A percentile compares a stretch with the other conserved stretches of the same genome.
phyloP scores from a whole-genome alignment of 2,329 filamentous ascomycete genomes.

The Allantophomopsis lycopodina region DNA sequence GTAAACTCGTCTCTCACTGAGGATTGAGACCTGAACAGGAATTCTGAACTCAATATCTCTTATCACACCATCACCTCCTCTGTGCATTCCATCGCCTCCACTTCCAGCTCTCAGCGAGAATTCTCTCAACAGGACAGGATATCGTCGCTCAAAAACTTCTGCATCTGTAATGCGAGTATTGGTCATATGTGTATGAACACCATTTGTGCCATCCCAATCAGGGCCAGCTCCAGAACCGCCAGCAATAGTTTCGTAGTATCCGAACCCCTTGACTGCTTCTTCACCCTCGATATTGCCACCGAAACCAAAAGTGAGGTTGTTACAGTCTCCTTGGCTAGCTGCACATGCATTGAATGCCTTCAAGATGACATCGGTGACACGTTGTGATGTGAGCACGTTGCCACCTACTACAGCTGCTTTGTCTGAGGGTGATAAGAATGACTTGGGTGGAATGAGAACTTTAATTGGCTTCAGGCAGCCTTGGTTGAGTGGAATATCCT shows the following conservation, averaged over 20 bases:
- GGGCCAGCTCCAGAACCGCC: slow-evolving; percentile 12
- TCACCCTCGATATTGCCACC: slow-evolving; percentile 49
- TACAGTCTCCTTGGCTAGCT: slow-evolving; percentile 68
- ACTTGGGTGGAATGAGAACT: slow-evolving; percentile 58
- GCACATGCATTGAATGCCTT: slow-evolving; percentile 70
- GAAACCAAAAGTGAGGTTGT: slow-evolving; percentile 81
- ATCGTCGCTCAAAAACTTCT: slow-evolving; percentile 30
- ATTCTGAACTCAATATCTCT: slow-evolving; percentile 8
- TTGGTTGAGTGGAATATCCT: slow-evolving; percentile 79
- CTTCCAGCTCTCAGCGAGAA: slow-evolving; percentile 9
- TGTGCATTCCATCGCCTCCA: slow-evolving; percentile 8
- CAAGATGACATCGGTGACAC: slow-evolving; percentile 73
- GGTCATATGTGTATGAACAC: slow-evolving; percentile 41
- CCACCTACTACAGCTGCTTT: slow-evolving; percentile 72
- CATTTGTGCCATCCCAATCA: slow-evolving; percentile 8
- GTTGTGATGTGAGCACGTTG: slow-evolving; percentile 68
- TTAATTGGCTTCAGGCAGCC: slow-evolving; percentile 68
- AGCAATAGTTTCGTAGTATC: slow-evolving; percentile 34
- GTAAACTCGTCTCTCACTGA: slow-evolving; percentile 52
- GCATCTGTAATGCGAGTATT: slow-evolving; percentile 75
- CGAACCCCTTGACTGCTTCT: slow-evolving; percentile 59
- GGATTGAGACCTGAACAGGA: slow-evolving; percentile 2
- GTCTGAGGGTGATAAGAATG: slow-evolving; percentile 62
- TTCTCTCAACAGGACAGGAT: slow-evolving; percentile 11
- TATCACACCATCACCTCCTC: slow-evolving; percentile 9